Evolutionary conservation across 805 yeast species (phyloP), one percentile per base, ranked within the genome.

Genomic region (Candida incommunis): DNA sequence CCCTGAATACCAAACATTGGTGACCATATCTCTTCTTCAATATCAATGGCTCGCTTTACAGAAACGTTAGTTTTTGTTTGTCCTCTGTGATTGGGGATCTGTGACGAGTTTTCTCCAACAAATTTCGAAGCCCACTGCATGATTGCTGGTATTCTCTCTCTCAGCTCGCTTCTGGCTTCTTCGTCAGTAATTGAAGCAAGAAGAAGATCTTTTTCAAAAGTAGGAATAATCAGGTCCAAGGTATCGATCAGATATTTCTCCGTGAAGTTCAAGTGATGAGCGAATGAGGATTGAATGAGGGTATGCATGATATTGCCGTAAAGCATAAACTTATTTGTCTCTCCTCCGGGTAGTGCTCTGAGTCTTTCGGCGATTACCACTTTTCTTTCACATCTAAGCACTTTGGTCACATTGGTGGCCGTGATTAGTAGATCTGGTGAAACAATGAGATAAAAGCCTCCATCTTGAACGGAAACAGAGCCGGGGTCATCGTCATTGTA

Each of bases 21-120:
- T 0, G 96, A 85, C 86, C 94, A 79, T 13, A 92, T 80, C 53
- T 79, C 82, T 55, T 92, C 96, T 61, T 92, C 99, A 7, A 85
- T 75, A 55, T 84, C 95, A 26, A 85, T 65, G 5, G 87, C 73
- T 46, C 80, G 77, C 15, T 75, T 67, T 0, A 82, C 76, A 0
- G 80, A 67, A 37, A 78, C 66, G 9, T 63, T 63, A 1, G 72
- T 59, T 13, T 62, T 59, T 21, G 63, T 62, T n/a, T 54, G 58
- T 21, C 49, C 45, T 22, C 57, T 49, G 35, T 55, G 54, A 22
- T 45, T 51, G 27, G 40, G 16, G 22, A 46, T 47, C 9, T 51
- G 44, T 4, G 50, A 41, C 4, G 44, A 20, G 16, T n/a, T 23
- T 3, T 35, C 26, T 13, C 37, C 27, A 11, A 50, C 40, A 37